phyloP scores from a whole-genome alignment of 495 filamentous ascomycete genomes.

The Aspergillus baeticus region DNA sequence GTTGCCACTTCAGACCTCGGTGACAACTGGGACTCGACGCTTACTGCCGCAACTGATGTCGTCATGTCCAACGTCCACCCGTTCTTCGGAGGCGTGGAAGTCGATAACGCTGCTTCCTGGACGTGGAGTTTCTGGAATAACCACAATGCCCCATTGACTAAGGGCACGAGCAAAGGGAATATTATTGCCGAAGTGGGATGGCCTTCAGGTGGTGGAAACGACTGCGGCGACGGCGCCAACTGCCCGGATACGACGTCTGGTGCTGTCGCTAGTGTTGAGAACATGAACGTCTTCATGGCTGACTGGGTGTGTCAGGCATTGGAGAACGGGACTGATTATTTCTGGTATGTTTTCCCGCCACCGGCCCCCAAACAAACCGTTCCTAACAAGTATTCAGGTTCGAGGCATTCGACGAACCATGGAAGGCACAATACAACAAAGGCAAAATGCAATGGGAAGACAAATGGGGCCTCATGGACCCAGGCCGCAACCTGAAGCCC shows the following conservation, averaged over 20 bases:
- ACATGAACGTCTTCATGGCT: constrained; percentile 86
- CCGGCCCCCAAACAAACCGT: background rate
- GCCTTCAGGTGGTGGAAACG: constrained; percentile 81
- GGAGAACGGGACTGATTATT: constrained; percentile 82
- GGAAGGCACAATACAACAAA: constrained; percentile 77
- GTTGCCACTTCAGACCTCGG: constrained; percentile 92
- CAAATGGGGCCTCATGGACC: constrained; percentile 92
- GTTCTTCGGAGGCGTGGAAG: constrained; percentile 84
- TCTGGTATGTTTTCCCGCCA: constrained; percentile 61
- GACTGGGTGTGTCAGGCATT: constrained; percentile 82
- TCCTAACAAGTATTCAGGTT: constrained; percentile 51
- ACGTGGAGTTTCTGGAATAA: constrained; percentile 77
- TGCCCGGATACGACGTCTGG: constrained; percentile 57
- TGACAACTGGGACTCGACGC: constrained; percentile 72
- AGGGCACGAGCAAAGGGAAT: constrained; percentile 56
- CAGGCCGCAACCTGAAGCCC: constrained; percentile 78
- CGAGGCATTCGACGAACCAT: constrained; percentile 92
- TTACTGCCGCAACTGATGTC: constrained; percentile 71
- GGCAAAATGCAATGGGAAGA: constrained; percentile 83
- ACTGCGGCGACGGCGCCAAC: constrained; percentile 59
- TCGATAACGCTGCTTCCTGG: constrained; percentile 71
- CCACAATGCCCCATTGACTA: constrained; percentile 60
- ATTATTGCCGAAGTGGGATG: constrained; percentile 91
- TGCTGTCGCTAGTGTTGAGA: constrained; percentile 72
- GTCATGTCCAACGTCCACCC: constrained; percentile 98